Evolutionary conservation across 2,329 filamentous ascomycete species (phyloP), one percentile per base, ranked within the genome.

Genomic region (Leptographium galeiforme): DNA sequence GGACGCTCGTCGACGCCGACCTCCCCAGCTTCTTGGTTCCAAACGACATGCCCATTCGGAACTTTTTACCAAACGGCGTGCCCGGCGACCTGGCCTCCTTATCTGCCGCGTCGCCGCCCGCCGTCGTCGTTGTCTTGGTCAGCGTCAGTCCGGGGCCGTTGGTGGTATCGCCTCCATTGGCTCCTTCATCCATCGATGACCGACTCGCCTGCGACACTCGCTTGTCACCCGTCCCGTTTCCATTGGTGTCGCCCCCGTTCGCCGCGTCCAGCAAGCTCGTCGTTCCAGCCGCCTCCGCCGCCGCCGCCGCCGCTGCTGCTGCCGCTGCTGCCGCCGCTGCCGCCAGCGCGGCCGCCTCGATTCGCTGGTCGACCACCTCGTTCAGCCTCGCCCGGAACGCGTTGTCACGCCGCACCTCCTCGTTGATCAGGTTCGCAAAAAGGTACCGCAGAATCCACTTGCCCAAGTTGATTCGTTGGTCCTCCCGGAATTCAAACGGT

Each of bases 401-500:
- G 62, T 87, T 82, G 63, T 98, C 93, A 51, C 88, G 81, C 58
- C 78, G 82, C 60, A 95, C 86, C 66, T 97, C 88, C 66, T 96
- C 90, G 56, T 95, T 87, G 52, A 98, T 85, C 44, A 97, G 74
- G 53, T 86, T 85, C 11, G 85, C 82, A 69, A 98, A 98, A 0
- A 98, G 76, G 67, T 96, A 95, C 38, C 93, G 81, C 56, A 98
- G 71, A 47, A 97, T 82, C 93, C 93, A 98, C 73, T 95, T 95
- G 10, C 93, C 93, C 47, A 97, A 81, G 63, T 95, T 97, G 67
- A 97, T 95, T 70, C 93, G 81, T 70, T 97, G 91, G 61, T 98
- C 93, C 61, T 97, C 91, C 54, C 85, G 77, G 63, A 95, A 95
- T 13, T 90, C 84, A 18, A 86, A 73, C n/a, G 79, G 73, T 57